A percentile compares a stretch with the other conserved stretches of the same genome.
Evolutionary conservation across 768 basidiomycete species (phyloP).

Genomic region (Termitomyces sp.): DNA sequence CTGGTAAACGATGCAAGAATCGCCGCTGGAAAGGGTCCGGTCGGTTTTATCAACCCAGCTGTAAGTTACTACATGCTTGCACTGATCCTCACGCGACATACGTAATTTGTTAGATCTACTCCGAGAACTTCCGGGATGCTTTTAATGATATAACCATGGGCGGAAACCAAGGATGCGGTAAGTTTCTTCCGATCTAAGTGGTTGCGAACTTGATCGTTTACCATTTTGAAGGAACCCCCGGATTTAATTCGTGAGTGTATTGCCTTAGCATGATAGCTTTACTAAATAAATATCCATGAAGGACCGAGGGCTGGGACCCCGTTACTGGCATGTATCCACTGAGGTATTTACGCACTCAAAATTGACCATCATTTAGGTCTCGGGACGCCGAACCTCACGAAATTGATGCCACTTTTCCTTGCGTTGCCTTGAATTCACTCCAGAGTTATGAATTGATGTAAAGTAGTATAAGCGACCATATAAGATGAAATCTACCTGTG

Average conservation of each 20-base stretch:
- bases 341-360: no score
- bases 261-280: background rate
- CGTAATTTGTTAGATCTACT: slow-evolving; percentile 27
- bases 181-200: background rate
- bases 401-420: slow-evolving; percentile 26
- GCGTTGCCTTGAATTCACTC: slow-evolving; percentile 22
- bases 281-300: slow-evolving; percentile 8
- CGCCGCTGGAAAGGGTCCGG: slow-evolving; percentile 30
- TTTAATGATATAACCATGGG: slow-evolving; percentile 38
- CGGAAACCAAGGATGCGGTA: slow-evolving; percentile 35
- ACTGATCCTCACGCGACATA: background rate
- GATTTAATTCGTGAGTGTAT: slow-evolving; percentile 26
- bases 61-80: slow-evolving; percentile 15
- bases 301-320: slow-evolving; percentile 35
- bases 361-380: slow-evolving; percentile 19
- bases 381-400: slow-evolving; percentile 30
- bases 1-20: slow-evolving; percentile 50
- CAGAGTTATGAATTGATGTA: background rate
- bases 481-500: background rate
- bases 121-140: slow-evolving; percentile 21
- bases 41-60: slow-evolving; percentile 47
- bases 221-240: slow-evolving; percentile 21
- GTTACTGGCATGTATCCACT: slow-evolving; percentile 24
- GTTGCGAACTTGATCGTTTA: background rate
- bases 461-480: background rate